Conservation (phyloP, 2,329 filamentous ascomycete genomes). For the Botrytis deweyae region DNA sequence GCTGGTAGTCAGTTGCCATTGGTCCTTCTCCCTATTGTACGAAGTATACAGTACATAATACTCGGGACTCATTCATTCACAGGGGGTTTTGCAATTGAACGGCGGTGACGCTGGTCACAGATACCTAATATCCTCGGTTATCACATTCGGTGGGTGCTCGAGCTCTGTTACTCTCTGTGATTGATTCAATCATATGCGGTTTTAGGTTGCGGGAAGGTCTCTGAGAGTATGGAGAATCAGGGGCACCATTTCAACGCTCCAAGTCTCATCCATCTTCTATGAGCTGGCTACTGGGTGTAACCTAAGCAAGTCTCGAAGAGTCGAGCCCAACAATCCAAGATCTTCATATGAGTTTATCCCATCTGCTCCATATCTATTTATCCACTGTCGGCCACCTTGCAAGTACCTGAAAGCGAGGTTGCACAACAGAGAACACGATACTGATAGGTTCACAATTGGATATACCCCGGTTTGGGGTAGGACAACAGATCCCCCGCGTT, state of each 20-base stretch:
- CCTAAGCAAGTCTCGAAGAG: neutral
- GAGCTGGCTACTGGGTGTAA: neutral
- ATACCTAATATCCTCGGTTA: neutral
- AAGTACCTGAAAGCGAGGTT: neutral
- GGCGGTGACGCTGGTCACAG: neutral
- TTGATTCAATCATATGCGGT: neutral
- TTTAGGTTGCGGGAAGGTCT: neutral
- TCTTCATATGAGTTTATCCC: neutral
- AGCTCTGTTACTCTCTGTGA: neutral
- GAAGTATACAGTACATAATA: neutral
- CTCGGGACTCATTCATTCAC: neutral
- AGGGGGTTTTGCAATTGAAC: neutral
- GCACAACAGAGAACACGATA: neutral
- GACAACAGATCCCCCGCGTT: conserved; percentile 3
- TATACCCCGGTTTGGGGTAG: neutral
- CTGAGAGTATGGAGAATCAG: neutral
- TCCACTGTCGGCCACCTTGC: neutral
- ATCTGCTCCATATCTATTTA: neutral
- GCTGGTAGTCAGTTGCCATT: neutral
- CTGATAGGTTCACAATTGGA: neutral
- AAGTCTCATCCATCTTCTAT: neutral
- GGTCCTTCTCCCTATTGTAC: neutral
- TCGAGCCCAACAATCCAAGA: neutral
- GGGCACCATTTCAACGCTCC: neutral
- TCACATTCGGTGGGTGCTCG: neutral